A percentile compares a stretch with the other conserved stretches of the same genome.
Conservation (phyloP, 2,329 filamentous ascomycete species). For the Ustulina deusta region DNA sequence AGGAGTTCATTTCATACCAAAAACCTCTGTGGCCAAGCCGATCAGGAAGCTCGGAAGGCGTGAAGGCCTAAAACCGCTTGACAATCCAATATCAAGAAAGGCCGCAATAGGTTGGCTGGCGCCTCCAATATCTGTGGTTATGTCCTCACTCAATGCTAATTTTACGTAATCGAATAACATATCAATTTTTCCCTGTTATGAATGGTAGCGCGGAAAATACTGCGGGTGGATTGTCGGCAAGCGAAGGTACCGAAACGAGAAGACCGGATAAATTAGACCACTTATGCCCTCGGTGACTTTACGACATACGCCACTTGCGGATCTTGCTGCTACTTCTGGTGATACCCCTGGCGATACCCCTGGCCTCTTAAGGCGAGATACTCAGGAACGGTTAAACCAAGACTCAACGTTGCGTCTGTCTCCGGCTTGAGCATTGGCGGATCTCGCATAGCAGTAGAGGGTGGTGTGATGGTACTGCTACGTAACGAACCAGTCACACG, state of each 20-base stretch:
- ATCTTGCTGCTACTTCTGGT: slow-evolving; percentile 14
- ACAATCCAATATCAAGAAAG: slow-evolving; percentile 21
- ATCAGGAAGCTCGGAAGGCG: slow-evolving; percentile 7
- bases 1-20: slow-evolving; percentile 2
- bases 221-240: slow-evolving; percentile 39
- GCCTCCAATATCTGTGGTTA: slow-evolving; percentile 35
- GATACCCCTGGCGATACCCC: not conserved
- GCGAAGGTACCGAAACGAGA: slow-evolving; percentile 33
- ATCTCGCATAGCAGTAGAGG: slow-evolving; percentile 10
- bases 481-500: slow-evolving; percentile 38
- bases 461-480: slow-evolving; percentile 44
- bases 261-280: slow-evolving; percentile 43
- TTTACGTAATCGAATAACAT: slow-evolving; percentile 29
- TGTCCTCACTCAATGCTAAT: slow-evolving; percentile 17
- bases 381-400: slow-evolving; percentile 13
- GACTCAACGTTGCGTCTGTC: slow-evolving; percentile 34
- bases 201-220: slow-evolving; percentile 34
- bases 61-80: slow-evolving; percentile 15
- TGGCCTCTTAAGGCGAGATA: not conserved
- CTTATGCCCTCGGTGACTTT: slow-evolving; percentile 8
- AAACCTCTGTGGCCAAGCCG: slow-evolving; percentile 2
- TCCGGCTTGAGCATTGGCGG: not conserved
- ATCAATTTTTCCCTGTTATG: slow-evolving; percentile 36
- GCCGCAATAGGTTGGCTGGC: slow-evolving; percentile 22
- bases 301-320: slow-evolving; percentile 15